These are phyloP conservation scores for Xylaria venustula DNA, from an alignment of 495 filamentous ascomycete species.

Conservation along the genomic window DNA sequence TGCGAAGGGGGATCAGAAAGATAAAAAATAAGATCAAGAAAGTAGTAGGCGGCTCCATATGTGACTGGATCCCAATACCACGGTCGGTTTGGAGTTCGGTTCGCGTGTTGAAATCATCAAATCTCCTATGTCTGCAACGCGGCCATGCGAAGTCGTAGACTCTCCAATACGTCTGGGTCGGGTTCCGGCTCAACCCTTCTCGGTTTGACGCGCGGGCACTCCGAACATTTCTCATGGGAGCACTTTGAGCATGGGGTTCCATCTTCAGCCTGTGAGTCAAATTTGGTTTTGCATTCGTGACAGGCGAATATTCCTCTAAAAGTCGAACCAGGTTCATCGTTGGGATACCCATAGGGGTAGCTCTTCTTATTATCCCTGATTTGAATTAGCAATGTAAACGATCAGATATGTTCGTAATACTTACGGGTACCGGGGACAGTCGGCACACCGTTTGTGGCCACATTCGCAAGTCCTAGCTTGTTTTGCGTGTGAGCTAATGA, in stretches of 20 bases:
- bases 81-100: not conserved
- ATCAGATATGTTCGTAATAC: constrained; percentile 29
- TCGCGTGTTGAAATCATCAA: constrained; percentile 7
- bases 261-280: constrained; percentile 40
- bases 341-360: constrained; percentile 75
- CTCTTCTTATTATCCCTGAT: constrained; percentile 66
- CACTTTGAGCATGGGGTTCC: constrained; percentile 60
- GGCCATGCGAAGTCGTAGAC: constrained; percentile 39
- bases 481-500: constrained; percentile 56
- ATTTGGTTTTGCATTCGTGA: constrained; percentile 60
- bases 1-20: not conserved
- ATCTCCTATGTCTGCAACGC: constrained; percentile 19
- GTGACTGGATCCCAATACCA: not conserved
- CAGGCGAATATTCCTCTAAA: constrained; percentile 58
- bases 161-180: constrained; percentile 63
- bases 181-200: constrained; percentile 60
- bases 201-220: constrained; percentile 49
- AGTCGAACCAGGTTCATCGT: constrained; percentile 55
- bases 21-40: not conserved
- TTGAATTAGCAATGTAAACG: constrained; percentile 1
- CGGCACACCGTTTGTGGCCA: constrained; percentile 73
- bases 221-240: constrained; percentile 53
- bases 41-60: not conserved
- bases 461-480: constrained; percentile 67
- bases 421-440: constrained; percentile 80